phyloP scores from a whole-genome alignment of 2,329 filamentous ascomycete genomes.

The Dactylella cylindrospora region DNA sequence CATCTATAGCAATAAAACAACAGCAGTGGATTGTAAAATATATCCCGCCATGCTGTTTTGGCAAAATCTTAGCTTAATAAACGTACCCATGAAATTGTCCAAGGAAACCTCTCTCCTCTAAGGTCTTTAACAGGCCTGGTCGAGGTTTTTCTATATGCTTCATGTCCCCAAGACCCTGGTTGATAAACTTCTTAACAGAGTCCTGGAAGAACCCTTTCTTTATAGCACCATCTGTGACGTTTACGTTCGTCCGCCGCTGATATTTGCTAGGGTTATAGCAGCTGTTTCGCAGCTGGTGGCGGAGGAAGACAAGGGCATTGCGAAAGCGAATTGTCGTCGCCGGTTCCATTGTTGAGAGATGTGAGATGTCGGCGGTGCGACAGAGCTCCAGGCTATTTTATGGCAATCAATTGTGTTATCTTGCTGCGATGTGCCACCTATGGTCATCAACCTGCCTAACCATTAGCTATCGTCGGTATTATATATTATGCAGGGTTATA shows the following conservation, averaged over 20 bases:
- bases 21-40: neutral
- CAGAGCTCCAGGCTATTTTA: no score
- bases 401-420: no score
- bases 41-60: neutral
- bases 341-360: conserved; percentile 34
- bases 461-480: no score
- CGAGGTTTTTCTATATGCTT: conserved; percentile 14
- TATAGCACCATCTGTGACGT: conserved; percentile 11
- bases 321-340: conserved; percentile 27
- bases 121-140: conserved; percentile 5
- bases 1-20: neutral
- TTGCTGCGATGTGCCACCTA: no score
- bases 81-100: conserved; percentile 38
- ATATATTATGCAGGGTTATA: no score
- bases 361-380: no score
- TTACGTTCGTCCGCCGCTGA: conserved; percentile 35
- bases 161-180: conserved; percentile 33
- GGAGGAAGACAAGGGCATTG: conserved; percentile 38
- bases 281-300: conserved; percentile 38
- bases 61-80: neutral
- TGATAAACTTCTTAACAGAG: conserved; percentile 27
- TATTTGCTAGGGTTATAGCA: conserved; percentile 14
- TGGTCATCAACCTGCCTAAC: no score
- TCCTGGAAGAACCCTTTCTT: conserved; percentile 28
- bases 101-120: conserved; percentile 22